Conservation (phyloP, 352 stramenopile genomes). For the Halophytophthora batemanensis region DNA sequence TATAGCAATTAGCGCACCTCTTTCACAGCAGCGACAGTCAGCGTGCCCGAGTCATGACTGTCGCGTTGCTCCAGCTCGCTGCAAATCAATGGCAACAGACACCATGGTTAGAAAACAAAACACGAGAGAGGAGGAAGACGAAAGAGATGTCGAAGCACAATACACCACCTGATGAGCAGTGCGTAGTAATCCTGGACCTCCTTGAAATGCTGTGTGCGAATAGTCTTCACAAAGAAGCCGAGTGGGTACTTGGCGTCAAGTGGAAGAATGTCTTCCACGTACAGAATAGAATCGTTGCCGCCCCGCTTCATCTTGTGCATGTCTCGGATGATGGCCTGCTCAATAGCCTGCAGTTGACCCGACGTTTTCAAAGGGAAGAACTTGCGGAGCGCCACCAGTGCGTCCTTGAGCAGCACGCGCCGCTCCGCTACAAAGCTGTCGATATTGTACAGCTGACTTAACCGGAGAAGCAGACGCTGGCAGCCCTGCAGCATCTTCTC, state of each 20-base stretch:
- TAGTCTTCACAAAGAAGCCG: conserved; percentile 76
- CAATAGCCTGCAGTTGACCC: conserved; percentile 64
- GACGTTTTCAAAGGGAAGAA: conserved; percentile 81
- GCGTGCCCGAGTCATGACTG: conserved; percentile 31
- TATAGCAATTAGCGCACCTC: conserved; percentile 7
- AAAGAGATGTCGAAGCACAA: conserved; percentile 3
- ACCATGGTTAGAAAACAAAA: conserved; percentile 2
- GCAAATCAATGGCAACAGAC: neutral
- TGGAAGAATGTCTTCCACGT: conserved; percentile 71
- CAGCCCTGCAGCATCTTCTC: conserved; percentile 63
- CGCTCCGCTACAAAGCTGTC: conserved; percentile 53
- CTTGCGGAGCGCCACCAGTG: conserved; percentile 63
- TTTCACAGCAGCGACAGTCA: conserved; percentile 32
- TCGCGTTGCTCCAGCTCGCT: conserved; percentile 65
- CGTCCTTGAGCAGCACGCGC: conserved; percentile 69
- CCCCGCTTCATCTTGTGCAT: conserved; percentile 78
- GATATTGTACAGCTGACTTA: conserved; percentile 51
- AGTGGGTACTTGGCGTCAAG: conserved; percentile 39
- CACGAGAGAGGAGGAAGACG: conserved; percentile 7
- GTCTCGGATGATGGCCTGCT: conserved; percentile 73
- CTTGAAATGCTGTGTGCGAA: conserved; percentile 81
- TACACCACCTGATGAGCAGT: conserved; percentile 41
- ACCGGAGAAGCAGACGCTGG: conserved; percentile 35
- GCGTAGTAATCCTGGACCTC: conserved; percentile 80
- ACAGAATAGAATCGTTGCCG: conserved; percentile 67